These are phyloP conservation scores for Marasmius oreades DNA, from an alignment of 1,284 basidiomycete genomes.

Conservation along the genomic window DNA sequence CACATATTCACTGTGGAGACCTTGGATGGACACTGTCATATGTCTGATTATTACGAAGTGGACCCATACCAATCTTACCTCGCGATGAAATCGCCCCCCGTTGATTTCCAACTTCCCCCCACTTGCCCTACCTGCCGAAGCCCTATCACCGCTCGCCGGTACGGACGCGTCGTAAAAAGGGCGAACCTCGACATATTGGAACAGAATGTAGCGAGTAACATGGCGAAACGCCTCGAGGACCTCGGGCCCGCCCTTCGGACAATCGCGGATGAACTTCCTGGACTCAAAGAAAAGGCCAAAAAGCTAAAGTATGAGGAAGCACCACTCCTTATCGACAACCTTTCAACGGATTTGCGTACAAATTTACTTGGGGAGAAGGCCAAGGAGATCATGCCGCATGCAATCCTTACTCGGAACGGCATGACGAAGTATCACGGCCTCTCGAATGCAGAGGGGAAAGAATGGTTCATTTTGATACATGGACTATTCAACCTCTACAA, in stretches of 20 bases:
- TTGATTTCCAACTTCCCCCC: slow-evolving; percentile 41
- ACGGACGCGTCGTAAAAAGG: slow-evolving; percentile 49
- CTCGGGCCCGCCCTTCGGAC: slow-evolving; percentile 15
- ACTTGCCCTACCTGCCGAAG: slow-evolving; percentile 54
- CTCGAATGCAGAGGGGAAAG: slow-evolving; percentile 23
- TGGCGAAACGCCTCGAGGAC: slow-evolving; percentile 32
- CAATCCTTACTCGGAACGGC: slow-evolving; percentile 11
- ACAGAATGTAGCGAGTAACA: slow-evolving; percentile 42
- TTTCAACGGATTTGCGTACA: neutral
- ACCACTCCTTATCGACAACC: neutral
- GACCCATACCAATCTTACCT: slow-evolving; percentile 33
- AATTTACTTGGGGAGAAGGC: neutral
- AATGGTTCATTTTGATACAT: slow-evolving; percentile 32
- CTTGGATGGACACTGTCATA: slow-evolving; percentile 55
- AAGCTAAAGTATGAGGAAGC: neutral
- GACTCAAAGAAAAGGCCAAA: slow-evolving; percentile 16
- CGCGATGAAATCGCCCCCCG: slow-evolving; percentile 37
- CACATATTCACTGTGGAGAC: slow-evolving; percentile 74
- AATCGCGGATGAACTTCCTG: slow-evolving; percentile 18
- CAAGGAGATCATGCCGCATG: slow-evolving; percentile 12
- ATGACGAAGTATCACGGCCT: slow-evolving; percentile 26
- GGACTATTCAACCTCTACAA: slow-evolving; percentile 32
- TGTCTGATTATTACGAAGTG: slow-evolving; percentile 50
- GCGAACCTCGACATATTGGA: slow-evolving; percentile 52
- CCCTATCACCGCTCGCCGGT: slow-evolving; percentile 49